These are phyloP conservation scores for Trametes coccinea DNA, from an alignment of 768 basidiomycete genomes.

Conservation along the genomic window DNA sequence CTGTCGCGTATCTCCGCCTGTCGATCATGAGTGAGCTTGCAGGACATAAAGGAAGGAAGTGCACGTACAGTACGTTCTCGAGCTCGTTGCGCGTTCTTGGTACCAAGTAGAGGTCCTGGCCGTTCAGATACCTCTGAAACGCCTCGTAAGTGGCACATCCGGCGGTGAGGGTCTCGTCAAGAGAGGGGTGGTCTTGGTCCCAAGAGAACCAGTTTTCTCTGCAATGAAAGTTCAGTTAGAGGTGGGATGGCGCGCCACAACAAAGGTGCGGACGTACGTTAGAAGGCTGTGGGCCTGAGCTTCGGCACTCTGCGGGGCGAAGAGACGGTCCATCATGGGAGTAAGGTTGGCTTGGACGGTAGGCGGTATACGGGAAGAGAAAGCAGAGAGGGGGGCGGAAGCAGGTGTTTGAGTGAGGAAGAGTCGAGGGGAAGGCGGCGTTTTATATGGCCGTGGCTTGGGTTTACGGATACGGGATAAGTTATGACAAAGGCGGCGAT, in stretches of 20 bases:
- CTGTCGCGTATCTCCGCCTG: constrained; percentile 75
- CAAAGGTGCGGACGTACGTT: constrained; percentile 46
- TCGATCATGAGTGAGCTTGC: not conserved
- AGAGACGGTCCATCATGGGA: constrained; percentile 62
- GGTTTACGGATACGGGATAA: constrained; percentile 2
- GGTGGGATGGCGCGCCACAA: not conserved
- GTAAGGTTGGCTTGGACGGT: not conserved
- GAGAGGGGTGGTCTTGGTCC: constrained; percentile 68
- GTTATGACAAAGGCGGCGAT: constrained; percentile 10
- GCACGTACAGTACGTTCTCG: constrained; percentile 67
- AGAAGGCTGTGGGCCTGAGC: constrained; percentile 68
- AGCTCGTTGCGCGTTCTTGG: constrained; percentile 67
- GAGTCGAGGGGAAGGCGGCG: not conserved
- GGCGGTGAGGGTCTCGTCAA: constrained; percentile 74
- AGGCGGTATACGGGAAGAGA: not conserved
- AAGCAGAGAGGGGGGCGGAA: not conserved
- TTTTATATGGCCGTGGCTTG: constrained; percentile 2
- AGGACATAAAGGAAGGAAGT: constrained; percentile 7
- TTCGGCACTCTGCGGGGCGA: constrained; percentile 73
- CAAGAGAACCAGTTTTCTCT: constrained; percentile 71
- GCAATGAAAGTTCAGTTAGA: constrained; percentile 5
- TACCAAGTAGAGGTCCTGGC: constrained; percentile 68
- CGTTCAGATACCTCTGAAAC: constrained; percentile 70
- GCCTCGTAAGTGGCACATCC: constrained; percentile 81
- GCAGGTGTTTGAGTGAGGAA: not conserved